Base-by-base conservation (phyloP, 257 asterid genomes). In the Gentiana dahurica region DNA sequence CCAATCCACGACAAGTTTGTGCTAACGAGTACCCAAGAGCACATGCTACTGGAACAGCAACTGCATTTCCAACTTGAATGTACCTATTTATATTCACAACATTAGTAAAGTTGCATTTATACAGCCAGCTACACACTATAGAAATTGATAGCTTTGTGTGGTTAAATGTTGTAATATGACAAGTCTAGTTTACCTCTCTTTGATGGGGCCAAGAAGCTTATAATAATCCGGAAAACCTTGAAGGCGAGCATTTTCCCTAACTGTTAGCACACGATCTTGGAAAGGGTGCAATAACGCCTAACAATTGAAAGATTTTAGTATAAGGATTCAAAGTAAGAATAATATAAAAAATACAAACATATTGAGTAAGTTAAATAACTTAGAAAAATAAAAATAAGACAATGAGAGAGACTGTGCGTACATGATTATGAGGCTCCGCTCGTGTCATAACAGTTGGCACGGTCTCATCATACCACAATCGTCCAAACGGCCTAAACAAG, bases 221-320 rank as follows among this genome's bases (percentile, higher is more conserved):
- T 91, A 91, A 43, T 79, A 81, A 51, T 91, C 98, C 0, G 97
- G 97, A 46, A 91, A 91, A 5, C 98, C 98, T 83, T 91, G 98
- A 8, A 91, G 65, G 5, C 98, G 70, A 4, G 98, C 96, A 33
- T 91, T 91, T 55, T 91, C 98, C 3, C 98, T 94, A 15, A 91
- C 59, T 0, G 90, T 71, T 0, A 91, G 94, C 12, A 91, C 98
- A 12, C 98, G 54, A 44, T 85, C 81, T 64, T 91, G 97, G 0
- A 0, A 0, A 0, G 98, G 98, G 54, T 91, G 98, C 39, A 81
- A 6, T 36, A 91, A 66, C 10, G 65, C 72, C 97, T 91, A 58
- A 54, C 39, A 65, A 51, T 4, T 5, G 46, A 41, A 41, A 3
- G 8, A 41, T 41, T 5, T 41, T 41, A 7, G 9, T 5, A 41